These are phyloP conservation scores for Astraeus odoratus DNA, from an alignment of 768 basidiomycete genomes.

Conservation along the genomic window DNA sequence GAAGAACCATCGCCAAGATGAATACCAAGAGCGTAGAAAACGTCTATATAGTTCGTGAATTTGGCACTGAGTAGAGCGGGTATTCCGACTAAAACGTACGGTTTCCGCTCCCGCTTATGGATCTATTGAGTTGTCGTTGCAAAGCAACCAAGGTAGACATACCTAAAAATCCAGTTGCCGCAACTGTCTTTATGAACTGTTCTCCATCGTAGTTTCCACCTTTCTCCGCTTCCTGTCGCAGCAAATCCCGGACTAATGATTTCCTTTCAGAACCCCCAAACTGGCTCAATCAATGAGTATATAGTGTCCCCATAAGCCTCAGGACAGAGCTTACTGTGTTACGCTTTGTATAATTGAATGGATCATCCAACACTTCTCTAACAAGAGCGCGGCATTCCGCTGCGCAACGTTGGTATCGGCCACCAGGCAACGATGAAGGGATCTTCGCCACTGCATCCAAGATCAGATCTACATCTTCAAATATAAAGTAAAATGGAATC, in stretches of 20 bases:
- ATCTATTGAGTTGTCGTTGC: too few relatives aligned
- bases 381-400: background rate
- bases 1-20: slow-evolving; percentile 15
- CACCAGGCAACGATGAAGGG: slow-evolving; percentile 17
- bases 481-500: slow-evolving; percentile 1
- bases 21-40: slow-evolving; percentile 5
- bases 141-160: background rate
- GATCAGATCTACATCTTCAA: background rate
- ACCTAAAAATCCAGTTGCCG: slow-evolving; percentile 18
- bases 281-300: background rate
- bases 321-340: slow-evolving; percentile 3
- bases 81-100: background rate
- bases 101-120: slow-evolving; percentile 8
- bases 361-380: slow-evolving; percentile 3
- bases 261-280: slow-evolving; percentile 8
- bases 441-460: slow-evolving; percentile 12
- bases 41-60: background rate
- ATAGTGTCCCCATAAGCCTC: background rate
- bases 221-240: background rate
- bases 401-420: slow-evolving; percentile 1
- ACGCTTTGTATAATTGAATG: slow-evolving; percentile 13
- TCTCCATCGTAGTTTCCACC: background rate
- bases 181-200: slow-evolving; percentile 17
- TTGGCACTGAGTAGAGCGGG: background rate
- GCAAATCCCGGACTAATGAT: slow-evolving; percentile 17